Evolutionary conservation across 257 asterid genomes (phyloP).

Genomic region (Ehretia macrophylla): DNA sequence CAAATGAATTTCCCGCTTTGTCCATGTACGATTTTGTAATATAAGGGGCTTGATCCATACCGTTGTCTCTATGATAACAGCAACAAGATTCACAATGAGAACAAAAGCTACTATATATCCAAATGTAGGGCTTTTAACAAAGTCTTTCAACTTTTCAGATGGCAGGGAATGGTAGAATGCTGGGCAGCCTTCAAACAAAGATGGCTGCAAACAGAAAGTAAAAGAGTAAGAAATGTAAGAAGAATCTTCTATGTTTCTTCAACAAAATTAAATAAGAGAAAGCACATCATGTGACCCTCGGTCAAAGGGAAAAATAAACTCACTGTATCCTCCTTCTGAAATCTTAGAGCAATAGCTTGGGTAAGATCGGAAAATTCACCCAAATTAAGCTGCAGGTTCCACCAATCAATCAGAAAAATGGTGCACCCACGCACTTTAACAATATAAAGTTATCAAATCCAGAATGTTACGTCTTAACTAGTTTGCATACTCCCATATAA

Average conservation of each 20-base stretch:
- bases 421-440: neutral
- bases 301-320: constrained; percentile 15
- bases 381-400: constrained; percentile 37
- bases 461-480: too few relatives aligned
- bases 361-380: constrained; percentile 87
- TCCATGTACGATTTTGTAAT: too few relatives aligned
- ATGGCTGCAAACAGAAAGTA: constrained; percentile 50
- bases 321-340: constrained; percentile 93
- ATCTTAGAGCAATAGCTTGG: constrained; percentile 80
- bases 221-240: constrained; percentile 19
- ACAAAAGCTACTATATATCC: constrained; percentile 56
- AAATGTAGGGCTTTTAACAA: constrained; percentile 61
- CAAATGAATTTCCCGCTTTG: too few relatives aligned
- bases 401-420: neutral
- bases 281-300: too few relatives aligned
- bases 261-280: neutral
- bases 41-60: constrained; percentile 21
- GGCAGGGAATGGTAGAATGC: constrained; percentile 59
- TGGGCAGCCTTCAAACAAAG: constrained; percentile 68
- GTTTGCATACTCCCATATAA: too few relatives aligned
- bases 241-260: constrained; percentile 1
- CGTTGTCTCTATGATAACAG: constrained; percentile 89
- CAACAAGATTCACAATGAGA: constrained; percentile 72
- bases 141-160: constrained; percentile 64
- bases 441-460: neutral